Conservation (phyloP, 2,329 filamentous ascomycete genomes). For the Monilinia aucupariae region DNA sequence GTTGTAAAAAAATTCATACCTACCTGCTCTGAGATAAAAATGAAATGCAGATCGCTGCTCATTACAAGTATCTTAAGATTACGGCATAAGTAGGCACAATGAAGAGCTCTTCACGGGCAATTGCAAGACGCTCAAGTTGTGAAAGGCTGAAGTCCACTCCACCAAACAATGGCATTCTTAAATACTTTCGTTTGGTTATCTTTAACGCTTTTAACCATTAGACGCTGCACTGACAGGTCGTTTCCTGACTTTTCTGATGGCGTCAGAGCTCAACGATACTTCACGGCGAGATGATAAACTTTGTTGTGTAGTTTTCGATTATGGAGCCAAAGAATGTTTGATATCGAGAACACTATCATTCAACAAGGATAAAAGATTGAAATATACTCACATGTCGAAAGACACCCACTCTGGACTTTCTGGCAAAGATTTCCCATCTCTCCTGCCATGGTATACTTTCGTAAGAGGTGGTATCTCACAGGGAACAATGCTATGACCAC, state of each 20-base stretch:
- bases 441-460: slow-evolving; percentile 45
- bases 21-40: neutral
- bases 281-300: neutral
- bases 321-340: neutral
- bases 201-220: neutral
- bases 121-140: too few species aligned
- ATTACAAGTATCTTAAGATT: neutral
- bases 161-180: neutral
- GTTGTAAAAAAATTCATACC: neutral
- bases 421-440: slow-evolving; percentile 37
- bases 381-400: slow-evolving; percentile 40
- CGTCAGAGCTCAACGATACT: neutral
- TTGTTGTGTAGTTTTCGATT: neutral
- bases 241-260: neutral
- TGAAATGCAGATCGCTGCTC: neutral
- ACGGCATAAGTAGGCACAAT: neutral
- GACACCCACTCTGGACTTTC: slow-evolving; percentile 49
- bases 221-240: neutral
- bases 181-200: neutral
- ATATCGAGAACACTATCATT: too few species aligned
- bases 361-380: neutral
- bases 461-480: slow-evolving; percentile 44
- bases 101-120: neutral
- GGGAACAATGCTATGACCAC: slow-evolving; percentile 44
- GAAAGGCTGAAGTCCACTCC: neutral